Evolutionary conservation across 1,284 basidiomycete species (phyloP).

Genomic region (Cryptococcus sp.): DNA sequence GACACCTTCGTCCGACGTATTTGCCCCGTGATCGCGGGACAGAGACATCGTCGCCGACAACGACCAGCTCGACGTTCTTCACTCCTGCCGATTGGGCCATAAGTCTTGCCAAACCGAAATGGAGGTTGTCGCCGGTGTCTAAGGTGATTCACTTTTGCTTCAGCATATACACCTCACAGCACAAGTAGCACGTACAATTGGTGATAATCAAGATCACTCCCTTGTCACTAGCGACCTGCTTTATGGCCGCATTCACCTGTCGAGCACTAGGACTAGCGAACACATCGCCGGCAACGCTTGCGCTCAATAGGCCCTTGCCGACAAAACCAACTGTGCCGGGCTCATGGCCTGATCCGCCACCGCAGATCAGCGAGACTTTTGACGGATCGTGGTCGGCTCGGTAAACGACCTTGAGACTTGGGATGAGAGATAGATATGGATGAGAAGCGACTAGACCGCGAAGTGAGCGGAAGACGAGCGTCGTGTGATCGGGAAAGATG

Average conservation of each 20-base stretch:
- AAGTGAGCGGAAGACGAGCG: conserved; percentile 50
- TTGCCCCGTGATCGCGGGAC: conserved; percentile 55
- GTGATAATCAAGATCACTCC: conserved; percentile 55
- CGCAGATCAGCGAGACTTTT: conserved; percentile 56
- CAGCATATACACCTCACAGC: neutral
- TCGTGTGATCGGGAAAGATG: conserved; percentile 54
- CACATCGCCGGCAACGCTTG: conserved; percentile 56
- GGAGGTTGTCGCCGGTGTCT: conserved; percentile 56
- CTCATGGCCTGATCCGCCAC: conserved; percentile 57
- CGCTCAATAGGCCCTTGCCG: conserved; percentile 54
- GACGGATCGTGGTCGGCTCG: conserved; percentile 48
- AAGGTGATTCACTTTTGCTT: neutral
- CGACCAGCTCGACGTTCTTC: conserved; percentile 56
- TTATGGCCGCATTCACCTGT: conserved; percentile 56
- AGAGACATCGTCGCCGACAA: conserved; percentile 57
- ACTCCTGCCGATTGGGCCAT: conserved; percentile 45
- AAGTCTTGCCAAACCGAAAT: conserved; percentile 55
- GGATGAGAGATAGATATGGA: conserved; percentile 50
- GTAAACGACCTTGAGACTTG: conserved; percentile 53
- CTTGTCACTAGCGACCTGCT: conserved; percentile 53
- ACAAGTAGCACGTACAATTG: conserved; percentile 45
- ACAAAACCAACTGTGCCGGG: conserved; percentile 52
- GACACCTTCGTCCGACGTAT: conserved; percentile 56
- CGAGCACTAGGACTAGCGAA: conserved; percentile 58
- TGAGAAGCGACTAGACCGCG: conserved; percentile 51